Percentiles rank a stretch among this genome's conserved stretches.
phyloP scores from a whole-genome alignment of 1,284 basidiomycete species.

The Thelephora terrestris region DNA sequence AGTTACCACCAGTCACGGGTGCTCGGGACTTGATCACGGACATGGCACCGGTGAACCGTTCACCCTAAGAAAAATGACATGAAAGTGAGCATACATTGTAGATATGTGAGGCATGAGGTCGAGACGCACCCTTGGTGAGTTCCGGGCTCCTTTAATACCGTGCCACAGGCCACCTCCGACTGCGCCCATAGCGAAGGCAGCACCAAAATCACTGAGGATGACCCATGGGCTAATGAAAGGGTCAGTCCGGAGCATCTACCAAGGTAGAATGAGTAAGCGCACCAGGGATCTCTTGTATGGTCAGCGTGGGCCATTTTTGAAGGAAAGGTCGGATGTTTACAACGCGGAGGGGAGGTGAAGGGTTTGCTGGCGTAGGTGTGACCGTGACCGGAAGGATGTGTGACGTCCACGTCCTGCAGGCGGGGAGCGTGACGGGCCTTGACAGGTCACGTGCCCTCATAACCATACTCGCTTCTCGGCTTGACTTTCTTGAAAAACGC shows the following conservation, averaged over 20 bases:
- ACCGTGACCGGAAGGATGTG: neutral
- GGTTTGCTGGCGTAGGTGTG: conserved; percentile 7
- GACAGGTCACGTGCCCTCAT: conserved; percentile 16
- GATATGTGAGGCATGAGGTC: neutral
- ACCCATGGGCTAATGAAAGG: conserved; percentile 81
- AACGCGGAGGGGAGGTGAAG: conserved; percentile 10
- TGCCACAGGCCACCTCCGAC: conserved; percentile 98
- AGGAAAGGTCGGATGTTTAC: conserved; percentile 10
- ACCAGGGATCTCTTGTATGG: conserved; percentile 91
- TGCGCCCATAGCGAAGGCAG: conserved; percentile 93
- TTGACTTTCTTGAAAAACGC: neutral
- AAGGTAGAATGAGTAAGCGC: conserved; percentile 15
- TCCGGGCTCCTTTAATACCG: conserved; percentile 96
- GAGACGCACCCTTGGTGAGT: conserved; percentile 79
- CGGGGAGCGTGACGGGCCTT: neutral
- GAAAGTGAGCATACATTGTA: neutral
- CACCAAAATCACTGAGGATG: conserved; percentile 97
- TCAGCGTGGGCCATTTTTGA: conserved; percentile 71
- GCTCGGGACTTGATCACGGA: conserved; percentile 98
- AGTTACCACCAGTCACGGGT: conserved; percentile 96
- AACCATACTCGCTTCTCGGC: neutral
- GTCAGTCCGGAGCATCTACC: neutral
- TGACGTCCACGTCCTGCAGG: neutral
- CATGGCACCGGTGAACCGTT: conserved; percentile 87
- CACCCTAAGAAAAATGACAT: conserved; percentile 49